Evolutionary conservation across 306 rosid species (phyloP).

Genomic region (Corylus americana): DNA sequence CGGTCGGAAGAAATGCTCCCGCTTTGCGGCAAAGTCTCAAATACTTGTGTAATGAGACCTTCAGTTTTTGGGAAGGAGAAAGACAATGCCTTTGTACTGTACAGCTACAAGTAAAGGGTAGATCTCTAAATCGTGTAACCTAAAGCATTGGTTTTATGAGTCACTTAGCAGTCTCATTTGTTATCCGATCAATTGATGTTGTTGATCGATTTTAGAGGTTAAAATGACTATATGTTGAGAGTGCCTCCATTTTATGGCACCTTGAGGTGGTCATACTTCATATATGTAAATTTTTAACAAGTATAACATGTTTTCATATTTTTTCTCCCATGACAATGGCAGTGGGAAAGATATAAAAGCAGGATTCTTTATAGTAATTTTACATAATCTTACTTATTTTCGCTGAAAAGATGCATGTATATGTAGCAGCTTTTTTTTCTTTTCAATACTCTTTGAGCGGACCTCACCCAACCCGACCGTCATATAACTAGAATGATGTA

Average conservation of each 20-base stretch:
- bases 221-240: neutral
- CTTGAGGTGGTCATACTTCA: neutral
- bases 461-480: no score
- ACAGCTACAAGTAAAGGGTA: conserved; percentile 31
- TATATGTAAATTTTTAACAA: conserved; percentile 7
- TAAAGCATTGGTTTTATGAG: conserved; percentile 2
- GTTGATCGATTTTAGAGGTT: conserved; percentile 24
- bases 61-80: neutral
- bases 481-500: no score
- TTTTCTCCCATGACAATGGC: neutral
- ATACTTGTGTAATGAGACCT: conserved; percentile 55
- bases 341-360: neutral
- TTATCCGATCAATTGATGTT: conserved; percentile 21
- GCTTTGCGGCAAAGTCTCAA: conserved; percentile 81
- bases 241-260: neutral
- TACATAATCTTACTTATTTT: neutral
- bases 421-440: neutral
- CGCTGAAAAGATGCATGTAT: neutral
- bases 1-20: conserved; percentile 81
- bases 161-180: conserved; percentile 11
- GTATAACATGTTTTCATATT: neutral
- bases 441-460: no score
- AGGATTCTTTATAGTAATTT: neutral
- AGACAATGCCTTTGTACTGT: conserved; percentile 6
- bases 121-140: conserved; percentile 4